phyloP scores from a whole-genome alignment of 495 filamentous ascomycete genomes.

The Podospora fimiseda region DNA sequence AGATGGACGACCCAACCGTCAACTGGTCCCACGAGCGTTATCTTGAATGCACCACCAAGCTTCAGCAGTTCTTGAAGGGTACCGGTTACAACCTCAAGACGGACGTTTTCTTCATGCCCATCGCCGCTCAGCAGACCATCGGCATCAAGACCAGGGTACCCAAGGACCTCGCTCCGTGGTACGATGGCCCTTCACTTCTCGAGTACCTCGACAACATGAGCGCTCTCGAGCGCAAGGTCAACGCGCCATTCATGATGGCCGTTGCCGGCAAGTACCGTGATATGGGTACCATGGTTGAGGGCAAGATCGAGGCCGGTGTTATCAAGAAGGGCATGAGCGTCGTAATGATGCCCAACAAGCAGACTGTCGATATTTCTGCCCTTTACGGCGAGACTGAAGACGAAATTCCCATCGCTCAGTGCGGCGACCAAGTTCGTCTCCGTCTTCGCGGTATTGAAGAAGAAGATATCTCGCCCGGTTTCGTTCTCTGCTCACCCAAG shows the following conservation, averaged over 20 bases:
- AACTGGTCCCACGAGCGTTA: constrained; percentile 91
- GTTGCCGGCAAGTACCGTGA: constrained; percentile 92
- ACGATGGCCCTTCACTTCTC: constrained; percentile 85
- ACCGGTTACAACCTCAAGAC: constrained; percentile 89
- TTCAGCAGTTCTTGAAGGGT: constrained; percentile 77
- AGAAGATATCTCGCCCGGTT: constrained; percentile 92
- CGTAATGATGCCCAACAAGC: constrained; percentile 91
- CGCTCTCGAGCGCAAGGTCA: constrained; percentile 88
- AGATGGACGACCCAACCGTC: constrained; percentile 96
- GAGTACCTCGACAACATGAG: constrained; percentile 91
- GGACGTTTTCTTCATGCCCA: constrained; percentile 91
- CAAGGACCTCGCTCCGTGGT: constrained; percentile 71
- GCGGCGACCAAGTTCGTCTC: constrained; percentile 90
- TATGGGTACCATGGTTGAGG: constrained; percentile 96
- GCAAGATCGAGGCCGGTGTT: constrained; percentile 89
- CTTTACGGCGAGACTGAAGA: constrained; percentile 96
- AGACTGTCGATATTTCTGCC: constrained; percentile 69
- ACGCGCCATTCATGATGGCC: constrained; percentile 99
- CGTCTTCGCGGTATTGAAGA: constrained; percentile 92
- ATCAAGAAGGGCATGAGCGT: constrained; percentile 77
- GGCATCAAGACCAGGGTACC: constrained; percentile 86
- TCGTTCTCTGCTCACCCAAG: constrained; percentile 89
- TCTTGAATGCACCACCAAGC: constrained; percentile 85
- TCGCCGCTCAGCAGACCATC: constrained; percentile 77
- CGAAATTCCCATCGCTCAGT: constrained; percentile 69